Conservation (phyloP, 78 protist species). For the Fonticula alba region DNA sequence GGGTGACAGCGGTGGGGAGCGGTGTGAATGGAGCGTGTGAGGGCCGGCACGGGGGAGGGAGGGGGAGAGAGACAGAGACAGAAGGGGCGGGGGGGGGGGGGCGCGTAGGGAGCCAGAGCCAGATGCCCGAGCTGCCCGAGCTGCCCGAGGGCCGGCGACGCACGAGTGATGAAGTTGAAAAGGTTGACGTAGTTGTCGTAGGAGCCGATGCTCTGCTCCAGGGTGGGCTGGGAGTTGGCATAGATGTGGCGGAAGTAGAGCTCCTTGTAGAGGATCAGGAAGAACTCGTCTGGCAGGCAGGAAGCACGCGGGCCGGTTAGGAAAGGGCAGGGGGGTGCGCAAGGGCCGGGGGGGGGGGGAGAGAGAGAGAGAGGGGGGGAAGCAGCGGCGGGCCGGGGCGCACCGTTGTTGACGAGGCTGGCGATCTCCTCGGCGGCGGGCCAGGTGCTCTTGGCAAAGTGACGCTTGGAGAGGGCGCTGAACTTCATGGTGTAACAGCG, state of each 20-base stretch:
- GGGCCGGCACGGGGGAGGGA: no score
- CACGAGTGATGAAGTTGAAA: constrained; percentile 44
- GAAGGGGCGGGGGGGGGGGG: no score
- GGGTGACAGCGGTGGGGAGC: neutral
- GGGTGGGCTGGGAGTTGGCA: constrained; percentile 29
- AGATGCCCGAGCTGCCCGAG: no score
- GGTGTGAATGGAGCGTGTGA: neutral
- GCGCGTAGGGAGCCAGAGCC: no score
- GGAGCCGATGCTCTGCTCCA: constrained; percentile 35
- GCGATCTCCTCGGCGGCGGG: constrained; percentile 1
- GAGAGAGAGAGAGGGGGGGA: neutral
- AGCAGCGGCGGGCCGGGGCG: neutral
- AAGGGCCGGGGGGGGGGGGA: no score
- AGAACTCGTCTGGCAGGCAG: constrained; percentile 1
- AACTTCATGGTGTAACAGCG: no score
- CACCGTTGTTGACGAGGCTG: neutral
- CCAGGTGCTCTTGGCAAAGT: constrained; percentile 10
- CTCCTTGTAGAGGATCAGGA: constrained; percentile 59
- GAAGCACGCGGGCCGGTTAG: no score
- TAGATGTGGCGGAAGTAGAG: constrained; percentile 75
- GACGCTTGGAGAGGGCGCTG: constrained; percentile 5
- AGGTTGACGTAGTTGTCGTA: constrained; percentile 58
- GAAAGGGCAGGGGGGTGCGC: no score
- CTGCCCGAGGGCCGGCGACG: no score
- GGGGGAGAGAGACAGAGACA: neutral